phyloP scores from a whole-genome alignment of 2,329 filamentous ascomycete genomes.

The Trichoderma citrinoviride region DNA sequence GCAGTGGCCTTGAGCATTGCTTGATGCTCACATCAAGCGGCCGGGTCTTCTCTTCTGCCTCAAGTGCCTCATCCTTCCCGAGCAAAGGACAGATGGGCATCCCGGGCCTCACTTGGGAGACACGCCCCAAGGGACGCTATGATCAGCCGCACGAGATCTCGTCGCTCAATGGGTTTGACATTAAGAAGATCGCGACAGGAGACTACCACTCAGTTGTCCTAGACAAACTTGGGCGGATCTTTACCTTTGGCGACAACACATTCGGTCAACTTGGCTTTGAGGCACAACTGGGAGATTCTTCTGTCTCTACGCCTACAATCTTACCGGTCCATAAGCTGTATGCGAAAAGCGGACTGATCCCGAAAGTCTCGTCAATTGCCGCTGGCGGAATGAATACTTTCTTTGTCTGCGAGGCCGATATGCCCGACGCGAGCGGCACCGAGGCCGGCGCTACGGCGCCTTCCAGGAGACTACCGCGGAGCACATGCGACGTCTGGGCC shows the following conservation, averaged over 20 bases:
- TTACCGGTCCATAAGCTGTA: slow-evolving; percentile 74
- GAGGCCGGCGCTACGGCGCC: slow-evolving; percentile 30
- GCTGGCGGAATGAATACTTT: slow-evolving; percentile 87
- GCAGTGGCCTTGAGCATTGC: slow-evolving; percentile 79
- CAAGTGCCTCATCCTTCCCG: slow-evolving; percentile 75
- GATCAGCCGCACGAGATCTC: slow-evolving; percentile 80
- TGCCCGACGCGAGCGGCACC: slow-evolving; percentile 35
- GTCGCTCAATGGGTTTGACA: slow-evolving; percentile 66
- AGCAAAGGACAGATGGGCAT: slow-evolving; percentile 83
- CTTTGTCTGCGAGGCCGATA: slow-evolving; percentile 76
- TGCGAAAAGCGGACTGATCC: slow-evolving; percentile 57
- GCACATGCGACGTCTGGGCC: slow-evolving; percentile 68
- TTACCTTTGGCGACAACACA: slow-evolving; percentile 87
- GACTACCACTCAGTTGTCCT: slow-evolving; percentile 82
- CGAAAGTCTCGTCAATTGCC: slow-evolving; percentile 71
- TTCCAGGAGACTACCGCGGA: slow-evolving; percentile 34
- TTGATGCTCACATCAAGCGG: slow-evolving; percentile 81
- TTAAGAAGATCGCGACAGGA: slow-evolving; percentile 74
- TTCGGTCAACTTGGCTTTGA: slow-evolving; percentile 89
- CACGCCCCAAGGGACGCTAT: slow-evolving; percentile 71
- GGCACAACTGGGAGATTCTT: slow-evolving; percentile 58
- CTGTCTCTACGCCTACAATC: slow-evolving; percentile 66
- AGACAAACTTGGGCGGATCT: slow-evolving; percentile 73
- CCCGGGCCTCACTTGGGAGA: slow-evolving; percentile 76
- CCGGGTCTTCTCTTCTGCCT: slow-evolving; percentile 84